Evolutionary conservation across 352 stramenopile species (phyloP).

Genomic region (Pythium monospermum): DNA sequence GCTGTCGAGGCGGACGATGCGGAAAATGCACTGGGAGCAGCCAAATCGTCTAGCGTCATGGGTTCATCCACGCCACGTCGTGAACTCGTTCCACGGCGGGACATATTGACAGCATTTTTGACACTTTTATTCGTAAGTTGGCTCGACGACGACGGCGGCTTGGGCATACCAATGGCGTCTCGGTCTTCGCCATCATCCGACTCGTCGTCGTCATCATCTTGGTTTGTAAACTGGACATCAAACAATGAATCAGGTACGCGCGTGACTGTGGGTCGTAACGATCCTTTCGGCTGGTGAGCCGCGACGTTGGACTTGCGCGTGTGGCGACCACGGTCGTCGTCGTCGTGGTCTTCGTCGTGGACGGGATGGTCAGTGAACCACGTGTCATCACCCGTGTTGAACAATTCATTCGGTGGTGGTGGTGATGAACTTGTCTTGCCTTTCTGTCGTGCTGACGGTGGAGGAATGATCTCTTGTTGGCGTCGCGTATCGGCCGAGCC

Average conservation of each 20-base stretch:
- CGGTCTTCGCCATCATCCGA: conserved; percentile 1
- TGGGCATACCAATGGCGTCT: conserved; percentile 11
- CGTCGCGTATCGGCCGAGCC: conserved; percentile 6
- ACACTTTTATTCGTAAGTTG: conserved; percentile 1
- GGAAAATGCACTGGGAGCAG: conserved; percentile 9
- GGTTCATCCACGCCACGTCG: conserved; percentile 1
- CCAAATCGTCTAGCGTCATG: conserved; percentile 11
- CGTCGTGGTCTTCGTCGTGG: conserved; percentile 6
- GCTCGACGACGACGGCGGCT: not conserved
- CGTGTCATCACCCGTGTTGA: conserved; percentile 44
- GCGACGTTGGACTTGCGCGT: not conserved
- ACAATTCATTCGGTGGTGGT: conserved; percentile 23
- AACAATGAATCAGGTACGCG: conserved; percentile 13
- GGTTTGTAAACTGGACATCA: conserved; percentile 20
- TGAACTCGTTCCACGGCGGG: too few species aligned
- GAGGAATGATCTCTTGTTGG: not conserved
- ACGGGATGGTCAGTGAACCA: conserved; percentile 62
- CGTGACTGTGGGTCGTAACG: too few species aligned
- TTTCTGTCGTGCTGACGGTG: too few species aligned
- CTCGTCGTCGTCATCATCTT: conserved; percentile 1
- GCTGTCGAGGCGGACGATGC: conserved; percentile 8
- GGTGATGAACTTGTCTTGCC: not conserved
- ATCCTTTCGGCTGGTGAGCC: too few species aligned
- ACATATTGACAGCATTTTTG: too few species aligned
- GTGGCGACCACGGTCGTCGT: not conserved